Conservation (phyloP, 176 grass and related monocot species). For the Carex pumila region DNA sequence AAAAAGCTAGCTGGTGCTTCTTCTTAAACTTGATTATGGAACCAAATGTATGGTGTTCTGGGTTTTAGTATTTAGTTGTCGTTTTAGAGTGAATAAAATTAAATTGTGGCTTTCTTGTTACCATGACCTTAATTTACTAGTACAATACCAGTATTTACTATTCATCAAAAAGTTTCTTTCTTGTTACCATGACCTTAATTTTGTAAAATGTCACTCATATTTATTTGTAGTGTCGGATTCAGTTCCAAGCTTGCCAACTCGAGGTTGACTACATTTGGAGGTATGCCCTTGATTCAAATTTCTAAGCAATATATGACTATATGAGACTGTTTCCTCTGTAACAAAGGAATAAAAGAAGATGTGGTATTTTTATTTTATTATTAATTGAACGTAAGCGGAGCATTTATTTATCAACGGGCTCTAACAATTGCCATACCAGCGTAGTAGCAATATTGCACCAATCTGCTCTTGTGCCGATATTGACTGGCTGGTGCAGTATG, state of each 20-base stretch:
- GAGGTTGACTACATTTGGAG: neutral
- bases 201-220: neutral
- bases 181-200: neutral
- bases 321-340: neutral
- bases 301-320: neutral
- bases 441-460: neutral
- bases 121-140: too few relatives aligned
- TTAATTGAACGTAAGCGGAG: neutral
- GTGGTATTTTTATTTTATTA: neutral
- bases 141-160: neutral
- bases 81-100: neutral
- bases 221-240: constrained; percentile 7
- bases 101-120: neutral
- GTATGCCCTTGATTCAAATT: constrained; percentile 4
- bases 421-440: neutral
- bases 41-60: neutral
- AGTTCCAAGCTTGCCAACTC: constrained; percentile 10
- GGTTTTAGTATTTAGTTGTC: neutral
- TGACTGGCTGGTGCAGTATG: neutral
- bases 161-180: neutral
- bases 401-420: neutral
- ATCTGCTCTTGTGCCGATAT: neutral
- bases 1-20: neutral
- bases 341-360: neutral
- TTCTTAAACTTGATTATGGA: neutral